Base-by-base conservation (phyloP, 768 basidiomycete genomes). In the Mycena vitilis region DNA sequence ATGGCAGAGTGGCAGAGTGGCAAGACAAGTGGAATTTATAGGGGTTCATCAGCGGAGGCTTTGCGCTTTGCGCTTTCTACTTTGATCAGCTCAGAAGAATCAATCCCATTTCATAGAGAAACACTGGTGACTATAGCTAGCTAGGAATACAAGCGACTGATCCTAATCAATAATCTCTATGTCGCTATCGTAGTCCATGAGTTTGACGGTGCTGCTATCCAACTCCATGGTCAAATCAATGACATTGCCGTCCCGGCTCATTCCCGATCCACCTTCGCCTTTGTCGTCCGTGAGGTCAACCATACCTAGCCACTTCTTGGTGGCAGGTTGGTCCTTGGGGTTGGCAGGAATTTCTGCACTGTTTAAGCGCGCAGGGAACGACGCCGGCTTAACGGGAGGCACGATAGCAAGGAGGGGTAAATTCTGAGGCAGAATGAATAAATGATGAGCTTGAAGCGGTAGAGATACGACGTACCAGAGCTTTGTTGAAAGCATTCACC, bases 161-260 rank as follows among this genome's bases (percentile, higher is more conserved):
- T 42, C 16, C 16, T 34, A 8, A 18, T 12, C 51, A 34, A 30
- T 16, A n/a, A 25, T 52, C 23, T 12, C 5, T 52, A 23, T 12
- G 12, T 52, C 23, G 51, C 13, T 52, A 52, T 52, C 15, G 30
- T 5, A 34, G 52, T 53, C 52, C 4, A 53, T 30, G 34, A 42
- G 10, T 12, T 22, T 11, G 9, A 10, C 8, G 8, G 48, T 44
- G 30, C 30, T 30, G 5, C 0, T 20, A 45, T 60, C 59, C 40
- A 16, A 42, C 4, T 60, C 44, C 10, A 47, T 15, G 11, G 59
- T 60, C 45, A 60, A 60, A 30, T 60, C 59, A 45, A 60, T 47
- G 2, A 63, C 47, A 20, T 48, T 10, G n/a, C n/a, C 18, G 3
- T 1, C n/a, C 20, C 5, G 20, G 20, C 4, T n/a, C 8, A 4